Evolutionary conservation across 768 basidiomycete genomes (phyloP), one percentile per base, ranked within the genome.

Genomic region (Hydnomerulius pinastri): DNA sequence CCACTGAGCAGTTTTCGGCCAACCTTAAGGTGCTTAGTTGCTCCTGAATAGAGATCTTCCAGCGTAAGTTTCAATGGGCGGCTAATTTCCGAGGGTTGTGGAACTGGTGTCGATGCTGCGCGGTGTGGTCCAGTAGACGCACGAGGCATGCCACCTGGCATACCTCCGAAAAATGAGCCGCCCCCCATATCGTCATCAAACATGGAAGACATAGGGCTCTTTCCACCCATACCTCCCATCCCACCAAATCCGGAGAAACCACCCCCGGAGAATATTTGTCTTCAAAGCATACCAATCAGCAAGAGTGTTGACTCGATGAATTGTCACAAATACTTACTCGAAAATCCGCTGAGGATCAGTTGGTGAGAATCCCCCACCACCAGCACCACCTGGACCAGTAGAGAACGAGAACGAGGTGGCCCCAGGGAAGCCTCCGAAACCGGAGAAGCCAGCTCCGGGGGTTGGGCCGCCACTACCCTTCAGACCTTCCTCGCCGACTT

Each of bases 401-500:
- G 79, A 73, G 66, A 87, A 90, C 0, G 78, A 72, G 66, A 81
- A 90, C 0, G 83, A 76, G 4, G 68, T 60, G 4, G 72, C 76
- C 1, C 80, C 77, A 12, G 78, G 76, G 67, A 79, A 81, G 40
- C 71, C 69, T 40, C 65, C 61, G 55, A 76, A 76, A 13, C 76
- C 72, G 6, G 75, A 67, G 12, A 59, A 58, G 32, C 77, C 71
- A 36, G 78, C 80, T 36, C 80, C 80, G 28, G 78, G 80, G 50
- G 84, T 80, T 25, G 73, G n/a, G n/a, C n/a, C 60, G 1, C 75
- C 81, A 29, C 80, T 80, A 6, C 81, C 81, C 66, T 98, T 98
- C 58, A 98, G 78, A 2, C 96, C 95, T 49, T 97, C 95, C 66
- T 97, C 94, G 29, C 96, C 96, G 48, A 94, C 86, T 58, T 97